Conservation (phyloP, 2,329 filamentous ascomycete genomes). For the Fusarium buxicola region DNA sequence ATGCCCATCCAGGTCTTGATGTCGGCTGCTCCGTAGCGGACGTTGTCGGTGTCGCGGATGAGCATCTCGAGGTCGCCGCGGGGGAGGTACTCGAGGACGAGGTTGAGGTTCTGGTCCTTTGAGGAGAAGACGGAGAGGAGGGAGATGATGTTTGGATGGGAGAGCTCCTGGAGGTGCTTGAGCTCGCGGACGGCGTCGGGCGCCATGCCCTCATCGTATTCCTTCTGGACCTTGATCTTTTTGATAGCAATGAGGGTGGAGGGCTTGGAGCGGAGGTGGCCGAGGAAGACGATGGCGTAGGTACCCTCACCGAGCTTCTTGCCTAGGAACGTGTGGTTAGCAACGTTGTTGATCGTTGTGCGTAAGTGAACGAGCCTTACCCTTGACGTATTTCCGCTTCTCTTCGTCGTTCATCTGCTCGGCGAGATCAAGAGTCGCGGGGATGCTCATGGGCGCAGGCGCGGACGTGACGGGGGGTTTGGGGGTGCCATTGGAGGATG, state of each 20-base stretch:
- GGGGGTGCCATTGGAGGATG: slow-evolving; percentile 60
- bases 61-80: slow-evolving; percentile 96
- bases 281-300: slow-evolving; percentile 94
- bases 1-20: slow-evolving; percentile 99
- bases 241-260: slow-evolving; percentile 87
- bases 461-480: slow-evolving; percentile 48
- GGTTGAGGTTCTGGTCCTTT: slow-evolving; percentile 95
- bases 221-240: slow-evolving; percentile 88
- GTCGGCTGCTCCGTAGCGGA: slow-evolving; percentile 87
- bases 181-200: slow-evolving; percentile 97
- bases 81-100: slow-evolving; percentile 93
- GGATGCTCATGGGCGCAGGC: slow-evolving; percentile 47
- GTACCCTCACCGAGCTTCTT: slow-evolving; percentile 96
- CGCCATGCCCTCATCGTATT: slow-evolving; percentile 90
- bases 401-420: slow-evolving; percentile 86
- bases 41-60: slow-evolving; percentile 82
- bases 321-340: slow-evolving; percentile 60
- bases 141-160: slow-evolving; percentile 94
- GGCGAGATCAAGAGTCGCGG: slow-evolving; percentile 68
- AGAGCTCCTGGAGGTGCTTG: slow-evolving; percentile 93
- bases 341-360: no score
- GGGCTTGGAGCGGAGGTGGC: slow-evolving; percentile 80
- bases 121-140: slow-evolving; percentile 93
- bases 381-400: slow-evolving; percentile 91
- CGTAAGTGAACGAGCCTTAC: slow-evolving; percentile 53